Conservation (phyloP, 1,284 basidiomycete genomes). For the Chondrostereum purpureum region DNA sequence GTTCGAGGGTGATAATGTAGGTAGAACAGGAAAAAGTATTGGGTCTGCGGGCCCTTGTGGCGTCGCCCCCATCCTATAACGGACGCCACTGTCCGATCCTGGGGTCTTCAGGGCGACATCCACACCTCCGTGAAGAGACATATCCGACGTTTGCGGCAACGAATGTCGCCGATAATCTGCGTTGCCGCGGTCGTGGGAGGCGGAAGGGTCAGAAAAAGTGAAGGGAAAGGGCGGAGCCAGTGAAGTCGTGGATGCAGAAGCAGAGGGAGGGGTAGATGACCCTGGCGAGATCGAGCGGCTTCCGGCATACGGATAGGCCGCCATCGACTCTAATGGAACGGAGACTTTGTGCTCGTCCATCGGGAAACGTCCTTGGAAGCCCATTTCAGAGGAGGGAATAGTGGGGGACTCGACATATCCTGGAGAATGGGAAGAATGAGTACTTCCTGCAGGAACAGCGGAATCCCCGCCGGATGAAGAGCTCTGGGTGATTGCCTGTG, state of each 20-base stretch:
- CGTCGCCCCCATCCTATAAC: slow-evolving; percentile 48
- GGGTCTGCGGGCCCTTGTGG: slow-evolving; percentile 47
- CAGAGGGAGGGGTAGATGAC: slow-evolving; percentile 58
- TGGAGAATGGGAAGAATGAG: slow-evolving; percentile 46
- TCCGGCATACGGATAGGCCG: slow-evolving; percentile 57
- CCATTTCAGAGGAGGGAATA: slow-evolving; percentile 49
- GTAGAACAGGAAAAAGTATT: slow-evolving; percentile 39
- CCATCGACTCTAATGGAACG: slow-evolving; percentile 33
- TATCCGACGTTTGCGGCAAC: slow-evolving; percentile 43
- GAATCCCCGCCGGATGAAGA: slow-evolving; percentile 40
- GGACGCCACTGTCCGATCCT: slow-evolving; percentile 46
- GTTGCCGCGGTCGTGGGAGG: slow-evolving; percentile 50
- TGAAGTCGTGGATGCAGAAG: slow-evolving; percentile 45
- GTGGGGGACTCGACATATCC: slow-evolving; percentile 51
- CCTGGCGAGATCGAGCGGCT: slow-evolving; percentile 71
- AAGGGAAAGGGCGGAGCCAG: slow-evolving; percentile 62
- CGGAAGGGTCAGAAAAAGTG: slow-evolving; percentile 46
- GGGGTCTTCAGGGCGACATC: slow-evolving; percentile 55
- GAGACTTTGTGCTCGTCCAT: slow-evolving; percentile 58
- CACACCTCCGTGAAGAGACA: slow-evolving; percentile 64
- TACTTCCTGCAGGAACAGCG: slow-evolving; percentile 30
- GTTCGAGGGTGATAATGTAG: slow-evolving; percentile 41
- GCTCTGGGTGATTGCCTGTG: slow-evolving; percentile 34
- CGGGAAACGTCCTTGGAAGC: slow-evolving; percentile 45
- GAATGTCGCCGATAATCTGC: slow-evolving; percentile 59